Conservation (phyloP, 2,329 filamentous ascomycete species). For the Paracoccidioides lutzii region DNA sequence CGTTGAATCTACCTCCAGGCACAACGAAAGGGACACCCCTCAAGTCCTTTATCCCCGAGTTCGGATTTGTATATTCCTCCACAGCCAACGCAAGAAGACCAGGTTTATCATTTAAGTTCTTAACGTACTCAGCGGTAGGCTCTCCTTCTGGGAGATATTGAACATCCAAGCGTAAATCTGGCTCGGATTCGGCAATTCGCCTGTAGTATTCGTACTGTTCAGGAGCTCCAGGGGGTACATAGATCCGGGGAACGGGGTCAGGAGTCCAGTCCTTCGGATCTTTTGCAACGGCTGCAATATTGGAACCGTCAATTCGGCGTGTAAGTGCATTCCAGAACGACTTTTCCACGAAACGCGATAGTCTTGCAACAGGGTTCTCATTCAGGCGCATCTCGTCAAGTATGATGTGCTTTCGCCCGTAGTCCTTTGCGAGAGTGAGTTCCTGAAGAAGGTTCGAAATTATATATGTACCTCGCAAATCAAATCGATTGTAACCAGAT, state of each 20-base stretch:
- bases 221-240: constrained; percentile 70
- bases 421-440: constrained; percentile 80
- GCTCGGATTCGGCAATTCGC: constrained; percentile 61
- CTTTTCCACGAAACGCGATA: constrained; percentile 73
- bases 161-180: constrained; percentile 79
- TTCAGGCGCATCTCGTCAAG: constrained; percentile 83
- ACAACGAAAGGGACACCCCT: constrained; percentile 89
- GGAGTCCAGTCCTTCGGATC: constrained; percentile 95
- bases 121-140: constrained; percentile 69
- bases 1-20: constrained; percentile 92
- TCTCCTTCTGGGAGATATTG: constrained; percentile 54
- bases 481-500: constrained; percentile 73
- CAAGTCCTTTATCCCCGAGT: constrained; percentile 56
- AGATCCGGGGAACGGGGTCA: constrained; percentile 81
- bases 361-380: constrained; percentile 83
- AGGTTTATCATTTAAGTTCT: constrained; percentile 72
- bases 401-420: constrained; percentile 76
- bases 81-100: constrained; percentile 84
- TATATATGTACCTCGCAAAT: constrained; percentile 93
- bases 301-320: constrained; percentile 71
- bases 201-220: constrained; percentile 86
- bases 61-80: constrained; percentile 57
- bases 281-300: constrained; percentile 64
- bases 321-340: constrained; percentile 91
- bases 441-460: constrained; percentile 93